Evolutionary conservation across 305 asterid genomes (phyloP).

Genomic region (Plantago coronopus): DNA sequence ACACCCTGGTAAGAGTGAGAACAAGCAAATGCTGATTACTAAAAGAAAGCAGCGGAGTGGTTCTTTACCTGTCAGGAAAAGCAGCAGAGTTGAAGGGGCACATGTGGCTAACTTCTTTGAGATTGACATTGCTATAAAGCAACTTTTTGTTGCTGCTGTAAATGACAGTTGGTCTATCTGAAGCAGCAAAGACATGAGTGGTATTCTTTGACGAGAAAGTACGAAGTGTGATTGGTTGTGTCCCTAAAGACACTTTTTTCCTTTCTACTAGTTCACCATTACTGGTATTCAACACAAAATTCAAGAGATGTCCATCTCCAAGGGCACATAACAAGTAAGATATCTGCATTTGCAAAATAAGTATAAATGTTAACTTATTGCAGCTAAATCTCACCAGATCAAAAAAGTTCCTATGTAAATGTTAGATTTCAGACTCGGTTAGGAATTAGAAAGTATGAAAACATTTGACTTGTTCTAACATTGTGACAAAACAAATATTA

Average conservation of each 20-base stretch:
- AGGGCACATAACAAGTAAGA: constrained; percentile 94
- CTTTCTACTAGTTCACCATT: constrained; percentile 84
- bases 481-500: too few relatives aligned
- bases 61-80: constrained; percentile 88
- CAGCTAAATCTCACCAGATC: neutral
- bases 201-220: constrained; percentile 93
- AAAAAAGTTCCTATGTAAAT: neutral
- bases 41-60: constrained; percentile 10
- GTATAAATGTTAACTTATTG: constrained; percentile 12
- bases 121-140: constrained; percentile 92
- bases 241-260: constrained; percentile 96
- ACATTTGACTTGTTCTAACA: too few relatives aligned
- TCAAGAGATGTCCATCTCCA: constrained; percentile 97
- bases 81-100: constrained; percentile 99
- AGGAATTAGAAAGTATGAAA: too few relatives aligned
- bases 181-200: constrained; percentile 96
- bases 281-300: constrained; percentile 71
- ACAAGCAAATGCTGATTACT: neutral
- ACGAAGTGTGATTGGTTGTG: constrained; percentile 94
- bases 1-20: too few relatives aligned
- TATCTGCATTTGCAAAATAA: constrained; percentile 52
- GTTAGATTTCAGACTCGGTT: too few relatives aligned
- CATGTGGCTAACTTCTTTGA: constrained; percentile 93
- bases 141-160: constrained; percentile 96
- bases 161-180: constrained; percentile 93